Percentiles rank a stretch among this genome's conserved stretches.
Evolutionary conservation across 805 yeast species (phyloP).

Genomic region (Dipodascus geniculatus): DNA sequence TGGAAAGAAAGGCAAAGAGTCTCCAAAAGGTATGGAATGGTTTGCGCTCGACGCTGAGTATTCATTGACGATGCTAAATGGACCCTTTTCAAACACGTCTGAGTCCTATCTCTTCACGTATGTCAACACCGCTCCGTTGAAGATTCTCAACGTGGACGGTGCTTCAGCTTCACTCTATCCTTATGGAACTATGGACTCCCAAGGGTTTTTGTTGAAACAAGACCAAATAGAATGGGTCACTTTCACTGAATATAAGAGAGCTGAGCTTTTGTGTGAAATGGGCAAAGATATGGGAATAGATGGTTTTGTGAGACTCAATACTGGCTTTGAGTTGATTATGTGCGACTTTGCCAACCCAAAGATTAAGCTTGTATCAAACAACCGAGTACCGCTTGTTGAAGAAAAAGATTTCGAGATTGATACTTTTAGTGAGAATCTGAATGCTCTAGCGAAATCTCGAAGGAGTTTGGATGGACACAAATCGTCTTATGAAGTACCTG

Average conservation of each 20-base stretch:
- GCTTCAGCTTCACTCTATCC: conserved; percentile 52
- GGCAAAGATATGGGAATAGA: conserved; percentile 40
- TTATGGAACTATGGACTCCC: conserved; percentile 55
- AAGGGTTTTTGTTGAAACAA: conserved; percentile 30
- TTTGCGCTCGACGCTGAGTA: conserved; percentile 54
- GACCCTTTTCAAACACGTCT: not conserved
- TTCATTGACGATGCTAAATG: conserved; percentile 26
- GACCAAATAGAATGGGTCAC: conserved; percentile 19
- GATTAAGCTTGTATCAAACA: conserved; percentile 28
- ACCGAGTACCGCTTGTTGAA: not conserved
- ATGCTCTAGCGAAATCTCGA: conserved; percentile 5
- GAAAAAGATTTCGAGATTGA: conserved; percentile 13
- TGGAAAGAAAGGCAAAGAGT: conserved; percentile 30
- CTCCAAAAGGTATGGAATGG: conserved; percentile 47
- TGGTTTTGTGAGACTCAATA: conserved; percentile 46
- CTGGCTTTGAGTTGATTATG: conserved; percentile 49
- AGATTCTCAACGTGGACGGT: conserved; percentile 46
- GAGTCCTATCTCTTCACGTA: conserved; percentile 33
- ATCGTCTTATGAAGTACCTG: not conserved
- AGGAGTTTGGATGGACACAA: not conserved
- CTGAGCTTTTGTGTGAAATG: conserved; percentile 46
- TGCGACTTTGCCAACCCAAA: conserved; percentile 44
- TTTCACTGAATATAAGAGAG: conserved; percentile 34
- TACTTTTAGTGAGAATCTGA: conserved; percentile 13
- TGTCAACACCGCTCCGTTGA: conserved; percentile 35